Evolutionary conservation across 2,329 filamentous ascomycete genomes (phyloP), one percentile per base, ranked within the genome.

Genomic region (Zalaria obscura): DNA sequence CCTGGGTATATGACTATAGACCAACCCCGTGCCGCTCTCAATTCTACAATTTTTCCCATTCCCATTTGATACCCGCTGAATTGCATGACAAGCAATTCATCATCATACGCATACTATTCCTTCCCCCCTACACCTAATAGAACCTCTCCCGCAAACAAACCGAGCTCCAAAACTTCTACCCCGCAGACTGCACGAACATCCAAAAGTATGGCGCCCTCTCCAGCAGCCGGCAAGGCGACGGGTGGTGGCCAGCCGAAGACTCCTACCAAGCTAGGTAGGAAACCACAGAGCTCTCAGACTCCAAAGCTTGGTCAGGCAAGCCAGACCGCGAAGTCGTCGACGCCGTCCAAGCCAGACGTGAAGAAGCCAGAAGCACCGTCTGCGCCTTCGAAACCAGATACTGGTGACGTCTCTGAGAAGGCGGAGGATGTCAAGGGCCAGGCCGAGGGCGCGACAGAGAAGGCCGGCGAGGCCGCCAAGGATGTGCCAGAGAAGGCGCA

Each of bases 21-120:
- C 7, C 29, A 7, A 32, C 7, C 29, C 29, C 7, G 7, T 32
- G 7, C 29, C 29, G 7, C n/a, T n/a, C 29, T 32, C 29, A 32
- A 7, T 32, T 32, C n/a, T n/a, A 7, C 29, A 32, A 7, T 32
- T 32, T 7, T n/a, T 7, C 29, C 29, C 29, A 32, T 18, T 18
- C 18, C 18, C 18, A 32, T n/a, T 32, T n/a, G 7, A 32, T n/a
- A 7, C 29, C n/a, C 7, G n/a, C n/a, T 32, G 7, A 32, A 38
- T 43, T 67, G 65, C 59, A 70, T 70, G 67, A 65, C 63, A 54
- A 62, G 61, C 54, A 63, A 66, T 50, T 63, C 63, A 40, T 60
- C 61, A 51, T 61, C 60, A 50, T 70, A 70, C 63, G 62, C 64
- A 41, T 70, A 69, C 56, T 70, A 68, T 55, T 68, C 67, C 46